Evolutionary conservation across 805 yeast genomes (phyloP), one percentile per base, ranked within the genome.

Genomic region (Wickerhamomyces bovis): DNA sequence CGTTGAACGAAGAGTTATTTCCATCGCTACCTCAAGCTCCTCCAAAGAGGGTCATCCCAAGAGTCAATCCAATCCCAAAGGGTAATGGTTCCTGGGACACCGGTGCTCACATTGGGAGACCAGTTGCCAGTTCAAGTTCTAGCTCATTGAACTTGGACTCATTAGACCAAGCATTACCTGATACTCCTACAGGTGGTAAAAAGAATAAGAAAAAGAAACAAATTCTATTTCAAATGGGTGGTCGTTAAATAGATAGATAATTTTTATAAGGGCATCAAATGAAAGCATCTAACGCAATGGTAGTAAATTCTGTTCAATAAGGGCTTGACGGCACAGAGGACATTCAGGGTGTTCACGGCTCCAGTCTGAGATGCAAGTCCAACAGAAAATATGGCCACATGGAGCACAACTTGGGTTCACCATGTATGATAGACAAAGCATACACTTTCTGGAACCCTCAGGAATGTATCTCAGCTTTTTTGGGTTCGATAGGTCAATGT

Each of bases 381-480:
- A 92, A 66, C 99, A 92, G 63, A 87, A 92, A 15, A 88, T 48
- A 63, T 92, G 99, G 0, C 98, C 99, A 66, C 99, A 92, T 5
- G 82, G 77, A 0, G 96, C 89, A 50, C 87, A 78, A 1, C 96
- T 71, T 5, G 99, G 98, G 51, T 86, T 78, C 1, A 67, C 71
- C 94, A 92, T 86, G 15, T 76, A 72, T 9, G 85, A 81, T 21
- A 92, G 72, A 62, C 99, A 92, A 19, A 94, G 72, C 75, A 89
- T 84, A 61, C 99, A 92, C 38, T 75, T 72, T 44, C 97, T 72
- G 1, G 95, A 81, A 22, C 68, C 64, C 47, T 73, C 81, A 0
- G 90, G 85, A 10, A 92, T 78, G 59, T 79, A 90, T 5, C 86
- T 82, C 44, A 90, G 67, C 7, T 67, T 66, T 0, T 56, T 50